Evolutionary conservation across 306 rosid genomes (phyloP), one percentile per base, ranked within the genome.

Genomic region (Castanea crenata): DNA sequence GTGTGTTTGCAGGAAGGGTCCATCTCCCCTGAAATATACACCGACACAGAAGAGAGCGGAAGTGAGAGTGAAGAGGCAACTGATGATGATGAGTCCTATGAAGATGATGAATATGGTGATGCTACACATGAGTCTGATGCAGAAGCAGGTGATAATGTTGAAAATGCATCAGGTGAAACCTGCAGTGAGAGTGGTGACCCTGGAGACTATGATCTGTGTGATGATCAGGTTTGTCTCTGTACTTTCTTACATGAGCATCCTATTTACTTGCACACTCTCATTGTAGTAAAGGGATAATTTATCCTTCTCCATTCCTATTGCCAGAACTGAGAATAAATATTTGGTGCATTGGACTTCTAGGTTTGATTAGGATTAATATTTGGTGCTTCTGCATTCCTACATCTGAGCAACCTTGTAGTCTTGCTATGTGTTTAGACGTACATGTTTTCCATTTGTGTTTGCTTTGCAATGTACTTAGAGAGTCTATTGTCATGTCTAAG

Each of bases 61-160:
- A 90, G 90, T 70, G 98, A 86, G 84, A 86, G 91, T 18, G 99
- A 86, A 67, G 98, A 90, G 82, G 97, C 76, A 57, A 85, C 91
- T 32, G 98, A 91, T 71, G 96, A 87, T 81, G 97, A 89, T 6
- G 78, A 84, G 78, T 95, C 94, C 59, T 91, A 90, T 70, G 94
- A 95, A 38, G 97, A 91, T 25, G 94, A 89, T 79, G 89, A 90
- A 44, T 74, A 80, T 25, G 93, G 91, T 69, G 88, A 83, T 82
- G 86, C 87, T 44, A 25, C 86, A 31, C 85, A 84, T 3, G 94
- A 76, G 71, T 92, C 92, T 79, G 91, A 93, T 58, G 88, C 41
- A 57, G 92, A 76, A 55, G 88, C 83, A 65, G 88, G 87, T 74
- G 97, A 83, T 69, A 88, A 85, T 76, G 25, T 77, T 84, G 87